Evolutionary conservation across 2,329 filamentous ascomycete species (phyloP).

Genomic region (Xylariaceae sp.): DNA sequence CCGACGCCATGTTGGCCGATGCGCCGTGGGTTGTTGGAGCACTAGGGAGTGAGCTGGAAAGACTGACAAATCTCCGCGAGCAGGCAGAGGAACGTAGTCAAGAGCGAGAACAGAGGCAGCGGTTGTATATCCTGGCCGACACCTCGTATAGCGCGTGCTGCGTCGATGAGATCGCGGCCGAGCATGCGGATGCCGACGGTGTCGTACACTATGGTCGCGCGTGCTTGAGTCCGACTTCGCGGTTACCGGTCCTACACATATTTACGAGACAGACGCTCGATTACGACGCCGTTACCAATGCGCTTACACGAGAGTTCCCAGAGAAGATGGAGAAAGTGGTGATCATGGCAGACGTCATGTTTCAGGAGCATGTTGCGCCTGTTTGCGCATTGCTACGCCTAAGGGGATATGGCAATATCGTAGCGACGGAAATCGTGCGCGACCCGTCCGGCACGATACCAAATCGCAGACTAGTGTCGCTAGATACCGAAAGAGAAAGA

Average conservation of each 20-base stretch:
- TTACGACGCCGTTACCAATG: slow-evolving; percentile 56
- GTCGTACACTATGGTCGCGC: slow-evolving; percentile 94
- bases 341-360: slow-evolving; percentile 89
- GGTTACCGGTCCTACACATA: slow-evolving; percentile 86
- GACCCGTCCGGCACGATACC: slow-evolving; percentile 81
- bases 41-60: slow-evolving; percentile 46
- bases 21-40: slow-evolving; percentile 76
- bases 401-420: slow-evolving; percentile 70
- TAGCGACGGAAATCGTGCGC: slow-evolving; percentile 72
- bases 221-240: slow-evolving; percentile 86
- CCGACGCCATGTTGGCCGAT: slow-evolving; percentile 88
- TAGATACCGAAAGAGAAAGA: slow-evolving; percentile 37
- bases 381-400: slow-evolving; percentile 58
- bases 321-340: slow-evolving; percentile 67
- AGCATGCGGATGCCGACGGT: slow-evolving; percentile 87
- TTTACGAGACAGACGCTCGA: slow-evolving; percentile 78
- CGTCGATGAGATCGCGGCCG: slow-evolving; percentile 93
- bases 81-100: slow-evolving; percentile 11
- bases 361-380: slow-evolving; percentile 70
- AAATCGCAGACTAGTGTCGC: slow-evolving; percentile 68
- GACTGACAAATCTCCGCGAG: slow-evolving; percentile 8
- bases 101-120: slow-evolving; percentile 23
- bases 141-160: slow-evolving; percentile 98
- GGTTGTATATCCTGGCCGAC: slow-evolving; percentile 85
- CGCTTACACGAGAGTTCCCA: slow-evolving; percentile 71